Percentiles rank a stretch among this genome's conserved stretches.
These are phyloP conservation scores for Ceratobasidium sp. DNA, from an alignment of 1,284 basidiomycete genomes.

Conservation along the genomic window DNA sequence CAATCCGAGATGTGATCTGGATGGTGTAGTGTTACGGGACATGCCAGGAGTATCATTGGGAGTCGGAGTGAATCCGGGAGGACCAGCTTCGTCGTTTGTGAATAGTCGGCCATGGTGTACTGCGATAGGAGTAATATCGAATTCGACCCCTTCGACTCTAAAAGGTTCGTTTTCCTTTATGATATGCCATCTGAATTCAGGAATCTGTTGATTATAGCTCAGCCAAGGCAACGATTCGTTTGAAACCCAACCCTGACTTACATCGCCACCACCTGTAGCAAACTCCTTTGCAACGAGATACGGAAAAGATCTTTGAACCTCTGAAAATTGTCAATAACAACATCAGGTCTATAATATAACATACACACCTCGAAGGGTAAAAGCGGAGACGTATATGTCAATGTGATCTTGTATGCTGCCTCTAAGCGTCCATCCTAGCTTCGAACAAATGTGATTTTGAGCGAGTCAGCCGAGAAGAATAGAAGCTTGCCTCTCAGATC, in stretches of 20 bases:
- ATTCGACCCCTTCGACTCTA: conserved; percentile 12
- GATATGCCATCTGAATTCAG: conserved; percentile 80
- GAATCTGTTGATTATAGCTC: conserved; percentile 58
- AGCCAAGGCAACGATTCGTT: neutral
- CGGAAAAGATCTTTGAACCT: conserved; percentile 73
- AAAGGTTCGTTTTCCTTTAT: conserved; percentile 53
- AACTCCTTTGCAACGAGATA: conserved; percentile 77
- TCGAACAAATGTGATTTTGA: neutral
- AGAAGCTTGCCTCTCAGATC: conserved; percentile 69
- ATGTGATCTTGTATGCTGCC: conserved; percentile 72
- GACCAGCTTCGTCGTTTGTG: conserved; percentile 6
- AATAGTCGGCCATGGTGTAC: conserved; percentile 36
- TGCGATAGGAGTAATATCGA: conserved; percentile 34
- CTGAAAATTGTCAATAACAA: conserved; percentile 44
- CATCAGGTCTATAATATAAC: neutral
- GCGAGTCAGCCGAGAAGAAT: neutral
- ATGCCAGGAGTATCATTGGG: conserved; percentile 18
- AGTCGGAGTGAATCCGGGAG: neutral
- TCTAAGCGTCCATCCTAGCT: conserved; percentile 74
- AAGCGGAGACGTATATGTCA: conserved; percentile 72
- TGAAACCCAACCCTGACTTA: conserved; percentile 49
- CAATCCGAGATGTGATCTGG: neutral
- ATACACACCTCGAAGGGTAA: conserved; percentile 57
- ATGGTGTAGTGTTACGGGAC: conserved; percentile 16
- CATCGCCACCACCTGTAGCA: conserved; percentile 80